Conservation (phyloP, 2,329 filamentous ascomycete genomes). For the Venturia aucupariae region DNA sequence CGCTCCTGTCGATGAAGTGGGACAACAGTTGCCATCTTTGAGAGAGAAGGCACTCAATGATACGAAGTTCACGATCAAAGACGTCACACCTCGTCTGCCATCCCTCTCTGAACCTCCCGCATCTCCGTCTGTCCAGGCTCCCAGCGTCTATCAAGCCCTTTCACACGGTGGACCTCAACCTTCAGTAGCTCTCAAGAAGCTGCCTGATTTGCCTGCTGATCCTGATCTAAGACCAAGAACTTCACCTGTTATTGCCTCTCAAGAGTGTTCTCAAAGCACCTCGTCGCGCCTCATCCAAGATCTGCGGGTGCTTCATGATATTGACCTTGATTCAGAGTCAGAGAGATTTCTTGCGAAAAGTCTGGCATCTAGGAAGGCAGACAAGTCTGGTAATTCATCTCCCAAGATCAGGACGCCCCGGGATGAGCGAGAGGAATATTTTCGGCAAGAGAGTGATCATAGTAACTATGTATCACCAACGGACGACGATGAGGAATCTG, state of each 20-base stretch:
- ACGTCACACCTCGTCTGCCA: background rate
- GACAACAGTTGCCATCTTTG: background rate
- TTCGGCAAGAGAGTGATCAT: slow-evolving; percentile 12
- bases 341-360: slow-evolving; percentile 8
- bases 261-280: slow-evolving; percentile 6
- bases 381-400: background rate
- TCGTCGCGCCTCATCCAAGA: slow-evolving; percentile 12
- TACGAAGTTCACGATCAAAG: background rate
- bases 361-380: background rate
- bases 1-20: background rate
- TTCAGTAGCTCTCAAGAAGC: background rate
- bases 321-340: slow-evolving; percentile 9
- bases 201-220: slow-evolving; percentile 6
- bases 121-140: background rate
- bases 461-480: slow-evolving; percentile 14
- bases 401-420: slow-evolving; percentile 17
- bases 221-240: background rate
- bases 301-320: slow-evolving; percentile 8
- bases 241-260: slow-evolving; percentile 7
- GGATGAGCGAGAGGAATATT: slow-evolving; percentile 14
- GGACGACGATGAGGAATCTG: slow-evolving; percentile 53
- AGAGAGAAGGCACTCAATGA: background rate
- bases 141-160: slow-evolving; percentile 7
- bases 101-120: background rate
- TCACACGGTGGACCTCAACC: slow-evolving; percentile 8